A percentile compares a stretch with the other conserved stretches of the same genome.
phyloP scores from a whole-genome alignment of 179 eudicot genomes.

The Monotropa hypopitys region DNA sequence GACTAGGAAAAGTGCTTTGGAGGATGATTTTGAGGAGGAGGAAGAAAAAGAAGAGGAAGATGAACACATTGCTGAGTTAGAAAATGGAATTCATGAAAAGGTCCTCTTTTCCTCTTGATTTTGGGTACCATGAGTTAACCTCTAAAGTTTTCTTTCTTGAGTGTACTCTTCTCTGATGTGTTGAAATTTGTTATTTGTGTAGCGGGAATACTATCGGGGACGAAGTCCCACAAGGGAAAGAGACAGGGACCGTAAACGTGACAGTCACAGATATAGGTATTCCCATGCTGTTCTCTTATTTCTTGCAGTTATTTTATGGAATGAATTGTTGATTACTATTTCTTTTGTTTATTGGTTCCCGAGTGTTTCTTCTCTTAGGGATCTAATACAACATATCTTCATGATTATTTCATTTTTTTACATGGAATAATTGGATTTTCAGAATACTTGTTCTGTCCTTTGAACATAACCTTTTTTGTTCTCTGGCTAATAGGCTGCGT shows the following conservation, averaged over 20 bases:
- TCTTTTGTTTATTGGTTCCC: not conserved
- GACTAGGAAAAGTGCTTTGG: constrained; percentile 84
- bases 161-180: not conserved
- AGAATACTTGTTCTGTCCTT: not conserved
- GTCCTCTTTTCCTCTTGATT: constrained; percentile 17
- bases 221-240: constrained; percentile 73
- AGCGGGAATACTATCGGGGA: constrained; percentile 60
- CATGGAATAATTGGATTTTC: not conserved
- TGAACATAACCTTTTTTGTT: not conserved
- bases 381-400: not conserved
- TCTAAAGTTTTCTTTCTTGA: not conserved
- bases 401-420: not conserved
- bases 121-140: not conserved
- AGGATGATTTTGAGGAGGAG: constrained; percentile 97
- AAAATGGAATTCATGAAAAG: constrained; percentile 65
- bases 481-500: not conserved
- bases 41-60: constrained; percentile 93
- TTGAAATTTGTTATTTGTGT: constrained; percentile 1
- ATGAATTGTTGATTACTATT: not conserved
- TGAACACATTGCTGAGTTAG: constrained; percentile 44
- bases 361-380: not conserved
- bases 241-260: constrained; percentile 72
- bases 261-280: constrained; percentile 84
- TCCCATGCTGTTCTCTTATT: not conserved
- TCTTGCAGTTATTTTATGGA: not conserved